Percentiles rank a stretch among this genome's conserved stretches.
phyloP scores from a whole-genome alignment of 2,329 filamentous ascomycete species.

The Trichocomaceae sp. region DNA sequence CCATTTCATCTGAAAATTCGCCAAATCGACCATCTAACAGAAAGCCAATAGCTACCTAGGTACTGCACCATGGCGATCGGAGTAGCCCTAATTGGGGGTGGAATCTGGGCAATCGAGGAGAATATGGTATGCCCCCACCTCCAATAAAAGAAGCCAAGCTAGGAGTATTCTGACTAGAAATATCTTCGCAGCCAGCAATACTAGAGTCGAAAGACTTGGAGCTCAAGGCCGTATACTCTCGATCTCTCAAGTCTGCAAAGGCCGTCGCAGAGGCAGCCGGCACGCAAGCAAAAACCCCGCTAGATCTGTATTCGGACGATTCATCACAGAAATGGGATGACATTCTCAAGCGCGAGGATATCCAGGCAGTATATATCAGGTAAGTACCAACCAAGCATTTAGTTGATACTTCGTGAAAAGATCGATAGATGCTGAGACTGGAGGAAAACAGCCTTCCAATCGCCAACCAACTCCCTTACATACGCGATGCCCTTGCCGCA shows the following conservation, averaged over 20 bases:
- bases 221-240: slow-evolving; percentile 55
- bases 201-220: slow-evolving; percentile 38
- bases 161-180: neutral
- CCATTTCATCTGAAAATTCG: neutral
- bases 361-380: slow-evolving; percentile 48
- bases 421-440: no score
- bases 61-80: slow-evolving; percentile 9
- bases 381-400: neutral
- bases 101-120: slow-evolving; percentile 53
- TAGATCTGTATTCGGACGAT: slow-evolving; percentile 54
- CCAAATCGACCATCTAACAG: neutral
- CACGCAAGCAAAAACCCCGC: slow-evolving; percentile 14
- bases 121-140: slow-evolving; percentile 39
- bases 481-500: slow-evolving; percentile 43
- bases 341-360: slow-evolving; percentile 44
- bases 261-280: slow-evolving; percentile 28
- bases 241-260: slow-evolving; percentile 49
- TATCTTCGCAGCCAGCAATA: slow-evolving; percentile 43
- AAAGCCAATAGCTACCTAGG: neutral
- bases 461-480: slow-evolving; percentile 45
- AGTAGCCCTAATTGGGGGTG: slow-evolving; percentile 14
- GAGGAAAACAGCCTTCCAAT: slow-evolving; percentile 43
- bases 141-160: neutral
- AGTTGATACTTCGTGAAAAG: no score
- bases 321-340: slow-evolving; percentile 41